Evolutionary conservation across 164 flowering plant genomes (phyloP).

Genomic region (Kingdonia uniflora): DNA sequence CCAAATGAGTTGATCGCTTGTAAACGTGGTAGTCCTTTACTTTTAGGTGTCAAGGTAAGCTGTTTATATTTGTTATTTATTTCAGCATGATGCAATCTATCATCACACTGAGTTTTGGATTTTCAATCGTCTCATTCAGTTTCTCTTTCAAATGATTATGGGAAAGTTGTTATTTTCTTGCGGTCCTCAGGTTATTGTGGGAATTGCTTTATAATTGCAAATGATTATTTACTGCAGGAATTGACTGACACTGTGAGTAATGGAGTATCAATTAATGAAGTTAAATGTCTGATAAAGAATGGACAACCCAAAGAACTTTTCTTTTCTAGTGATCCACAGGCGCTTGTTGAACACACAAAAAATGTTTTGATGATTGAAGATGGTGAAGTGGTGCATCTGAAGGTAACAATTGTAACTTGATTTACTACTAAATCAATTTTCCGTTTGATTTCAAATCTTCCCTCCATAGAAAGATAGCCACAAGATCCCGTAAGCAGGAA

Average conservation of each 20-base stretch:
- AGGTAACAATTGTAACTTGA: slow-evolving; percentile 35
- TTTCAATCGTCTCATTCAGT: no score
- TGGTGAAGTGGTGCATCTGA: slow-evolving; percentile 91
- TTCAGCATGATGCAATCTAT: no score
- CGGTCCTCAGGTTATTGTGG: no score
- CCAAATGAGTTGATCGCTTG: slow-evolving; percentile 98
- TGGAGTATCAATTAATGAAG: slow-evolving; percentile 52
- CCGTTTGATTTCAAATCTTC: no score
- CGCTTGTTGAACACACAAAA: slow-evolving; percentile 92
- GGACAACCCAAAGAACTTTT: slow-evolving; percentile 77
- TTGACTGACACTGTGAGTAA: slow-evolving; percentile 25
- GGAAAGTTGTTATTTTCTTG: no score
- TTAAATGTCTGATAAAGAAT: slow-evolving; percentile 44
- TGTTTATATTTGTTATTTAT: background rate
- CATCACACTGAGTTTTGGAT: no score
- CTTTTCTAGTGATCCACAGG: slow-evolving; percentile 89
- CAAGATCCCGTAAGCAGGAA: no score
- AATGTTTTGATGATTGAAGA: slow-evolving; percentile 91
- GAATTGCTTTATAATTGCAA: background rate
- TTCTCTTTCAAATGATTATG: no score
- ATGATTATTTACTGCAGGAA: slow-evolving; percentile 36
- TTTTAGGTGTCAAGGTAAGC: slow-evolving; percentile 94
- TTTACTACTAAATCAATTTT: no score
- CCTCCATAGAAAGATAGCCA: no score
- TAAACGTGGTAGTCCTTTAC: slow-evolving; percentile 96